Evolutionary conservation across 192 early-diverging fungal genomes (phyloP).

Genomic region (Coemansia sp.): DNA sequence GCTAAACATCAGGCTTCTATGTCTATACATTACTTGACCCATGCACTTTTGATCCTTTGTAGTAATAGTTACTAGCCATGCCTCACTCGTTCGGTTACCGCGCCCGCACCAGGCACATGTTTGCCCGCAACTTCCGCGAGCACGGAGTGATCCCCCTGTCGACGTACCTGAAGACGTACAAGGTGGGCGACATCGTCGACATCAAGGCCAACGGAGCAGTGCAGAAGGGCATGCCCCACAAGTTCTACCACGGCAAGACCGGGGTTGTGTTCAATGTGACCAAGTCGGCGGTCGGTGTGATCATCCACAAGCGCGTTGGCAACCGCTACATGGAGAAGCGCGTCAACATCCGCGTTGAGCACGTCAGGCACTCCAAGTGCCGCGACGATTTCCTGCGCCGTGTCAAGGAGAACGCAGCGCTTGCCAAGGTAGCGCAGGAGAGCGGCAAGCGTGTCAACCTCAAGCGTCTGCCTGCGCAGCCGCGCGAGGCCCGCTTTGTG

Average conservation of each 20-base stretch:
- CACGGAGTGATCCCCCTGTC: conserved; percentile 91
- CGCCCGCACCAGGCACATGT: conserved; percentile 98
- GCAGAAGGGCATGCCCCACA: conserved; percentile 99
- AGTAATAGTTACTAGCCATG: conserved; percentile 56
- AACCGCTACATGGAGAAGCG: conserved; percentile 99
- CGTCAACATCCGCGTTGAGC: conserved; percentile 97
- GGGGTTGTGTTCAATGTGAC: conserved; percentile 99
- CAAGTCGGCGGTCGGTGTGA: conserved; percentile 98
- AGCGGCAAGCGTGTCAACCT: conserved; percentile 73
- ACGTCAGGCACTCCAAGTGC: conserved; percentile 99
- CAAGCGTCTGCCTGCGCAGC: conserved; percentile 89
- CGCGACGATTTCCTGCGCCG: conserved; percentile 95
- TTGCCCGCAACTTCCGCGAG: conserved; percentile 94
- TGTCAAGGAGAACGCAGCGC: conserved; percentile 91
- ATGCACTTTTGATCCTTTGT: not conserved
- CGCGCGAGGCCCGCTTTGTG: conserved; percentile 85
- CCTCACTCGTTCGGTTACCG: conserved; percentile 90
- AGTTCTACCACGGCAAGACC: conserved; percentile 99
- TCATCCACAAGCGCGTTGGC: conserved; percentile 97
- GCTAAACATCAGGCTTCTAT: no score
- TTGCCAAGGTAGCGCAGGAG: conserved; percentile 80
- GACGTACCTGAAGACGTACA: conserved; percentile 98
- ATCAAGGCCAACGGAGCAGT: conserved; percentile 99
- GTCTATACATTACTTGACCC: not conserved
- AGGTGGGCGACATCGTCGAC: conserved; percentile 99